phyloP scores from a whole-genome alignment of 2,329 filamentous ascomycete genomes.

The Penicillium oxalicum region DNA sequence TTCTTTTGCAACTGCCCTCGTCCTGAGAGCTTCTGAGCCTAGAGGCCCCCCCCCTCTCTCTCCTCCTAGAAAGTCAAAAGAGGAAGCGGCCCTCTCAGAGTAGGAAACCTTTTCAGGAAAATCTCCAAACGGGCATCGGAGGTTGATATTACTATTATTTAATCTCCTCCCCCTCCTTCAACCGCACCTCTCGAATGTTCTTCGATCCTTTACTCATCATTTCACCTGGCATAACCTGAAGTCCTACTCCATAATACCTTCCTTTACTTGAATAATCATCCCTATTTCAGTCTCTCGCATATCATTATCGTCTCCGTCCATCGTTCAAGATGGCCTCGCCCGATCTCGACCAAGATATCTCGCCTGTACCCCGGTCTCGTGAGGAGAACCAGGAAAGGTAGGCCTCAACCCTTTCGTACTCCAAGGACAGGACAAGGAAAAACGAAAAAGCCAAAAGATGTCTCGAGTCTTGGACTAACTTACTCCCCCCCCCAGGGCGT shows the following conservation, averaged over 20 bases:
- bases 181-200: neutral
- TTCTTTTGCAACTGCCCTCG: conserved; percentile 1
- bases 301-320: neutral
- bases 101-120: neutral
- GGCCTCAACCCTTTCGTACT: conserved; percentile 1
- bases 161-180: conserved; percentile 7
- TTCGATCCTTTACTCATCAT: neutral
- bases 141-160: conserved; percentile 7
- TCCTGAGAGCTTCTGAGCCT: conserved; percentile 12
- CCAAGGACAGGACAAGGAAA: neutral
- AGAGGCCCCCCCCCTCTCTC: conserved; percentile 4
- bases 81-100: conserved; percentile 1
- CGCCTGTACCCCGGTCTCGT: conserved; percentile 32
- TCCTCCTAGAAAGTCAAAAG: conserved; percentile 3
- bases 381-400: conserved; percentile 45
- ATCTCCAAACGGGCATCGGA: neutral
- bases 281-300: neutral
- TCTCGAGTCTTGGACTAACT: neutral
- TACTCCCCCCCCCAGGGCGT: conserved; percentile 54
- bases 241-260: neutral
- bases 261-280: neutral
- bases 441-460: neutral
- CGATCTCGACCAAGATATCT: conserved; percentile 28
- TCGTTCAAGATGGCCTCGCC: conserved; percentile 19
- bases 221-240: neutral